phyloP scores from a whole-genome alignment of 192 early-diverging fungal genomes.

The Coemansia sp. region DNA sequence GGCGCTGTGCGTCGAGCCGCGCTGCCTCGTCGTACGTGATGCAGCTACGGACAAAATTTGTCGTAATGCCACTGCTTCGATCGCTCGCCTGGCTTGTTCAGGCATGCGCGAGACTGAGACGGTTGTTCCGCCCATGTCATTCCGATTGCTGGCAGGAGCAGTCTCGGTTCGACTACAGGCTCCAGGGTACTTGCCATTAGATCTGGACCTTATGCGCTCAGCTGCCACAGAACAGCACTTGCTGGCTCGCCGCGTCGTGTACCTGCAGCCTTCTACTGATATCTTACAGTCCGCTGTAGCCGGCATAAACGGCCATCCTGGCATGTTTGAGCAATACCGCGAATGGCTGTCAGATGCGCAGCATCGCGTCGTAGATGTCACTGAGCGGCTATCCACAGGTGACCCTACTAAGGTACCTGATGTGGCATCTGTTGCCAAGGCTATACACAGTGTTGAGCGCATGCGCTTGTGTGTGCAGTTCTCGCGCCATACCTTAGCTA shows the following conservation, averaged over 20 bases:
- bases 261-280: constrained; percentile 31
- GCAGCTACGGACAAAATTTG: constrained; percentile 32
- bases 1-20: constrained; percentile 47
- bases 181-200: constrained; percentile 37
- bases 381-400: constrained; percentile 11
- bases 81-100: background rate
- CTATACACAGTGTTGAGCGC: constrained; percentile 16
- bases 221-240: constrained; percentile 1
- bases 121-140: constrained; percentile 18
- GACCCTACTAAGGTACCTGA: background rate
- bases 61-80: constrained; percentile 16
- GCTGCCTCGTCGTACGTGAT: constrained; percentile 46
- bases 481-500: constrained; percentile 7
- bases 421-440: background rate
- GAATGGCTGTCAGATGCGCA: constrained; percentile 20
- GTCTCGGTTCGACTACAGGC: constrained; percentile 17
- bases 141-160: constrained; percentile 19
- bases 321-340: constrained; percentile 13
- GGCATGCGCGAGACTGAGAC: background rate
- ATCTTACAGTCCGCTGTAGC: constrained; percentile 1
- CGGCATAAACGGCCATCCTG: background rate
- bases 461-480: constrained; percentile 30
- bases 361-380: background rate
- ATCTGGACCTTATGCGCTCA: constrained; percentile 11
- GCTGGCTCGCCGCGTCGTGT: constrained; percentile 22